phyloP scores from a whole-genome alignment of 805 yeast species.

The Cyberlindnera suaveolens region DNA sequence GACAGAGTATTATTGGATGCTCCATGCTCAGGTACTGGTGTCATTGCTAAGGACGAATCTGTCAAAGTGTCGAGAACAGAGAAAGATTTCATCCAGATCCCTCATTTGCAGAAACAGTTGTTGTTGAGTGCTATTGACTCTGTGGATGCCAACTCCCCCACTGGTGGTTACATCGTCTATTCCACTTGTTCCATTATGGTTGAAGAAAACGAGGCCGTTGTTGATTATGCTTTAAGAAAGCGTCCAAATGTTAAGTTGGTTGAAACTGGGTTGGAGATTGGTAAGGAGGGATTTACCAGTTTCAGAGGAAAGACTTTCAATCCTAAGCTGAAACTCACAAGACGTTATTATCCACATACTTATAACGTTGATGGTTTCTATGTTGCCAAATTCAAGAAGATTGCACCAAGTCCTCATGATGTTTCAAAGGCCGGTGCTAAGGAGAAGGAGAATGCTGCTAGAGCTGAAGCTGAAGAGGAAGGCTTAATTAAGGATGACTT shows the following conservation, averaged over 20 bases:
- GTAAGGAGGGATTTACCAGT: slow-evolving; percentile 92
- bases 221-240: slow-evolving; percentile 93
- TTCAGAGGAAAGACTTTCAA: slow-evolving; percentile 91
- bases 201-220: slow-evolving; percentile 97
- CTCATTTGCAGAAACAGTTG: slow-evolving; percentile 93
- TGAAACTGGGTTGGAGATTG: slow-evolving; percentile 86
- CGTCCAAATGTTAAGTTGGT: slow-evolving; percentile 95
- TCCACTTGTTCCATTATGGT: slow-evolving; percentile 98
- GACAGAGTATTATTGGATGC: slow-evolving; percentile 95
- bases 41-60: slow-evolving; percentile 92
- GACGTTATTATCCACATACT: slow-evolving; percentile 97
- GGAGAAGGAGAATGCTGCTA: slow-evolving; percentile 77
- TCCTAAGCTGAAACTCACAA: slow-evolving; percentile 67
- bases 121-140: slow-evolving; percentile 94
- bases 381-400: slow-evolving; percentile 94
- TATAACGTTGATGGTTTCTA: slow-evolving; percentile 98
- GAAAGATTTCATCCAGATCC: slow-evolving; percentile 93
- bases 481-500: slow-evolving; percentile 83
- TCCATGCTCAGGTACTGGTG: slow-evolving; percentile 99
- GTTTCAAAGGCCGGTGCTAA: slow-evolving; percentile 80
- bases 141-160: slow-evolving; percentile 85
- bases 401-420: slow-evolving; percentile 80
- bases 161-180: slow-evolving; percentile 92
- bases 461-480: slow-evolving; percentile 72
- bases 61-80: slow-evolving; percentile 92